Evolutionary conservation across 352 stramenopile genomes (phyloP).

Genomic region (Phytopythium delawarense): DNA sequence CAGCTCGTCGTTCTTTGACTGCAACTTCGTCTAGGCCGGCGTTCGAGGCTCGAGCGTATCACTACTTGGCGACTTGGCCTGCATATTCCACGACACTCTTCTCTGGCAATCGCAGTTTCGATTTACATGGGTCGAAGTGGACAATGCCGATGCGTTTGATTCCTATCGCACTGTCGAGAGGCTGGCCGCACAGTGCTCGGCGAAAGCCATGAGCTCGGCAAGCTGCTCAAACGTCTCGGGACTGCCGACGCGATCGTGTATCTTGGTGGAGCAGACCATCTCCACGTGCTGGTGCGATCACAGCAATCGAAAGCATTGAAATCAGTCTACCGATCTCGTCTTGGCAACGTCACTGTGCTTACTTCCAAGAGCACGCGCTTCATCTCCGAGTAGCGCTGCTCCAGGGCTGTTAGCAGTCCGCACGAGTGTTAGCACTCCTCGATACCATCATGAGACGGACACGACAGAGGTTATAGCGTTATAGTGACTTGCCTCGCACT

Average conservation of each 20-base stretch:
- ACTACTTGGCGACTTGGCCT: neutral
- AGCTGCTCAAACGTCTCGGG: slow-evolving; percentile 61
- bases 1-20: slow-evolving; percentile 39
- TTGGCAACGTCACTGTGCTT: slow-evolving; percentile 13
- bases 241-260: slow-evolving; percentile 32
- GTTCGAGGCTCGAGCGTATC: neutral
- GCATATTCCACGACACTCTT: neutral
- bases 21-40: slow-evolving; percentile 28
- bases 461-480: neutral
- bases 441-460: neutral
- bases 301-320: neutral
- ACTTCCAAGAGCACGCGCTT: slow-evolving; percentile 45
- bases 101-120: neutral
- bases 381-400: slow-evolving; percentile 46
- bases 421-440: neutral
- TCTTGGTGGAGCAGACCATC: slow-evolving; percentile 44
- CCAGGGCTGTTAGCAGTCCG: slow-evolving; percentile 26
- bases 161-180: neutral
- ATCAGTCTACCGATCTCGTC: slow-evolving; percentile 1
- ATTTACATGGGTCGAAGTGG: slow-evolving; percentile 2
- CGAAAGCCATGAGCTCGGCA: slow-evolving; percentile 39
- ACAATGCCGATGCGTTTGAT: neutral
- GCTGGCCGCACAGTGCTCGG: slow-evolving; percentile 20
- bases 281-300: slow-evolving; percentile 32
- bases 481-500: slow-evolving; percentile 20